A percentile compares a stretch with the other conserved stretches of the same genome.
These are phyloP conservation scores for Thalassiosira hispida DNA, from an alignment of 352 stramenopile species.

Conservation along the genomic window DNA sequence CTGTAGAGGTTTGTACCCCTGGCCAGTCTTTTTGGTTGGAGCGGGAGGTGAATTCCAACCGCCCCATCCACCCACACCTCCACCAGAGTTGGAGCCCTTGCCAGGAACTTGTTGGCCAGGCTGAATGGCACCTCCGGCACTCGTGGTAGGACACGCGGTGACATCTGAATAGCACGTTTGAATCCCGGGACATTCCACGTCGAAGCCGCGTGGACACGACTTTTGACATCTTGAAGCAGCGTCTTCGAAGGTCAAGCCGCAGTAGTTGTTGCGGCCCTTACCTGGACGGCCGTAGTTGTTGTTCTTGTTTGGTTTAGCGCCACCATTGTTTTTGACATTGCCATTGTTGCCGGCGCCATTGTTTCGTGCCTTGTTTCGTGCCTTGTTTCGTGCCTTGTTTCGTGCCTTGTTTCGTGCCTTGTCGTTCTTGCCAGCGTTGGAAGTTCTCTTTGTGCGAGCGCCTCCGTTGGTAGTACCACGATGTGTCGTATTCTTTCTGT, in stretches of 20 bases:
- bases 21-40: neutral
- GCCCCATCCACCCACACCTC: neutral
- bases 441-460: too few species aligned
- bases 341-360: too few species aligned
- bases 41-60: neutral
- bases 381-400: too few species aligned
- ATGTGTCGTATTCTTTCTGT: neutral
- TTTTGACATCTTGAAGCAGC: neutral
- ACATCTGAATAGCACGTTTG: neutral
- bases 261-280: neutral
- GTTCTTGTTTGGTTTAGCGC: too few species aligned
- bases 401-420: too few species aligned
- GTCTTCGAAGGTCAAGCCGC: neutral
- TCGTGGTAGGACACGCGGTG: neutral
- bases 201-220: neutral
- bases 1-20: neutral
- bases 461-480: too few species aligned
- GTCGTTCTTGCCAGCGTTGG: too few species aligned
- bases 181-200: neutral
- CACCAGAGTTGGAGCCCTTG: neutral
- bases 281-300: too few species aligned
- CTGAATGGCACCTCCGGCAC: neutral
- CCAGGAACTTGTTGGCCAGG: conserved; percentile 5
- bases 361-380: too few species aligned
- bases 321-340: too few species aligned